phyloP scores from a whole-genome alignment of 495 filamentous ascomycete species.

The Xylaria longipes region DNA sequence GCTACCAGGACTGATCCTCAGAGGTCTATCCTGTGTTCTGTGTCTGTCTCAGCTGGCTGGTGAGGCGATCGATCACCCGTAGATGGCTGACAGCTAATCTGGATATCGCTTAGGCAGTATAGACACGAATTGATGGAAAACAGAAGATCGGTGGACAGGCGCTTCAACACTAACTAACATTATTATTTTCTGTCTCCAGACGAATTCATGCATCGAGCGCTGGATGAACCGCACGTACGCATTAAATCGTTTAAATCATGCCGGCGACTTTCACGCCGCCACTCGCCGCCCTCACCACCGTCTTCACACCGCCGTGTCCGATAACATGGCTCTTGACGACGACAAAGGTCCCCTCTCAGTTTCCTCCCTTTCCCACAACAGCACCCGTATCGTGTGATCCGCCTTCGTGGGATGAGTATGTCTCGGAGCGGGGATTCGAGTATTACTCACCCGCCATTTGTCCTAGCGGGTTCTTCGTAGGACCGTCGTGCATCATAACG shows the following conservation, averaged over 20 bases:
- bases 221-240: conserved; percentile 11
- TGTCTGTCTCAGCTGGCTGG: conserved; percentile 17
- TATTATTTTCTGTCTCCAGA: background rate
- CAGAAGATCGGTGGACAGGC: background rate
- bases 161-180: background rate
- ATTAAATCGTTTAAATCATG: conserved; percentile 10
- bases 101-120: conserved; percentile 1
- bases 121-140: background rate
- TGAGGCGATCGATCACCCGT: conserved; percentile 18
- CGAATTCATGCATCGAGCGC: conserved; percentile 5
- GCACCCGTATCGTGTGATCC: conserved; percentile 47
- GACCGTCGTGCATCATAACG: conserved; percentile 39
- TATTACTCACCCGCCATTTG: conserved; percentile 54
- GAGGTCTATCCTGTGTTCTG: background rate
- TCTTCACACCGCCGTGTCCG: conserved; percentile 49
- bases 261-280: conserved; percentile 20
- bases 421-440: conserved; percentile 43
- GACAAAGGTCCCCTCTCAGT: conserved; percentile 47
- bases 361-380: conserved; percentile 44
- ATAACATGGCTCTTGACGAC: conserved; percentile 48
- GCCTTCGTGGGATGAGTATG: conserved; percentile 41
- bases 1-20: background rate
- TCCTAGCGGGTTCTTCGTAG: conserved; percentile 46
- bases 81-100: conserved; percentile 7
- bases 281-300: conserved; percentile 47